Percentiles rank a stretch among this genome's conserved stretches.
Evolutionary conservation across 176 grass and related monocot species (phyloP).

Genomic region (Eleusine coracana): DNA sequence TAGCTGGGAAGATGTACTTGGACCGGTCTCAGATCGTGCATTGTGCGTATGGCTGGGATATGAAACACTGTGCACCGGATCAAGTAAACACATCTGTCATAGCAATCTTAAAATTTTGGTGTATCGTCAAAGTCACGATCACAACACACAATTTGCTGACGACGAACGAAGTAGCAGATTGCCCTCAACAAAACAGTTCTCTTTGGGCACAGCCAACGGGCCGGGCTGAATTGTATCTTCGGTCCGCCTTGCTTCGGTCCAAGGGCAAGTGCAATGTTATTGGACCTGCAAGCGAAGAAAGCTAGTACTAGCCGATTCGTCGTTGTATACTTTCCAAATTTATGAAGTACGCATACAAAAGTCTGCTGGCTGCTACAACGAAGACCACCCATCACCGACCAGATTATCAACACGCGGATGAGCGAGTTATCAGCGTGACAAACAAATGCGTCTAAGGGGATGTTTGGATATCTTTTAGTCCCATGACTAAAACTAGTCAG

Average conservation of each 20-base stretch:
- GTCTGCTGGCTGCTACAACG: not conserved
- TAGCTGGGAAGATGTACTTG: not conserved
- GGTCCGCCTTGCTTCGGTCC: not conserved
- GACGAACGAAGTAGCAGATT: no score
- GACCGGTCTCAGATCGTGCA: not conserved
- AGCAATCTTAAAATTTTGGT: no score
- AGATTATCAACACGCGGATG: not conserved
- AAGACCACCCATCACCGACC: not conserved
- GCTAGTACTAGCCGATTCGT: not conserved
- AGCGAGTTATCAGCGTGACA: not conserved
- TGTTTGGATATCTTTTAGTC: no score
- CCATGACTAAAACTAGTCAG: no score
- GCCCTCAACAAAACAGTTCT: no score
- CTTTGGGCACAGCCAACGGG: no score
- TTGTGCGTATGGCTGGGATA: no score
- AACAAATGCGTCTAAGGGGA: constrained; percentile 13
- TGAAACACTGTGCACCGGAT: no score
- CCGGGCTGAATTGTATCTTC: no score
- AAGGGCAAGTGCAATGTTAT: not conserved
- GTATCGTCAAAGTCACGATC: no score
- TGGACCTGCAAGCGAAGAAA: constrained; percentile 1
- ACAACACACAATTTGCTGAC: no score
- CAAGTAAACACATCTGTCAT: no score
- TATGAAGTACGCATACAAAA: not conserved
- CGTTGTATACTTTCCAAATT: not conserved